Base-by-base conservation (phyloP, 2,329 filamentous ascomycete genomes). In the Diaporthe citriasiana region DNA sequence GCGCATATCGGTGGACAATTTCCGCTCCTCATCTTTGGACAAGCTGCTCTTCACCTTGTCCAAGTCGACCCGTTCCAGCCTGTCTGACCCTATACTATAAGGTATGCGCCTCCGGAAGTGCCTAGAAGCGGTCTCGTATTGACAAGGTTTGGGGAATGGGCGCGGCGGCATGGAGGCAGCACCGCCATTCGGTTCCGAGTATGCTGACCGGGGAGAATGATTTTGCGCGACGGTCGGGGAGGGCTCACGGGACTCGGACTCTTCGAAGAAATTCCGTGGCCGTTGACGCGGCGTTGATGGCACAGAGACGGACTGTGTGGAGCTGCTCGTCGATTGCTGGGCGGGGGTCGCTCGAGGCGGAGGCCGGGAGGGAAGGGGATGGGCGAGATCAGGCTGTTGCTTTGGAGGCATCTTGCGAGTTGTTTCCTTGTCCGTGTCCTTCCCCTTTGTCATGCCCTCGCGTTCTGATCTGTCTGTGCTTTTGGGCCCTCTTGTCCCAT, bases 281-380 rank as follows among this genome's bases (percentile, higher is more conserved):
- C 94, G 93, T 82, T 98, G 95, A 80, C 96, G 94, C 12, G 96
- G 97, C 4, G 96, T 98, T 1, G 96, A 97, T 1, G 96, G 96
- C 65, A 98, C 94, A 12, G 96, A 98, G 81, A 89, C 97, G 33
- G 96, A 97, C 81, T 97, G 88, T 19, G 84, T 79, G 71, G 82
- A 81, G 38, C 78, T 80, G 66, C 82, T 79, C 35, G 77, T 78
- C 47, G 80, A 79, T 9, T 78, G 77, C 60, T 79, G 75, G 59
- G 63, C 59, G 30, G 73, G 66, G 59, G 63, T 51, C 50, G 51
- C 56, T 65, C 73, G 73, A 33, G 70, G 73, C 33, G 71, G 70
- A 15, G 75, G 76, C 19, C 73, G 73, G 27, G 78, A 71, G 17
- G 78, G 77, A n/a, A 77, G 75, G 25, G 72, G 60, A 27, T 77